Evolutionary conservation across 106 monocot species (phyloP).

Genomic region (Acanthochlamys bracteata): DNA sequence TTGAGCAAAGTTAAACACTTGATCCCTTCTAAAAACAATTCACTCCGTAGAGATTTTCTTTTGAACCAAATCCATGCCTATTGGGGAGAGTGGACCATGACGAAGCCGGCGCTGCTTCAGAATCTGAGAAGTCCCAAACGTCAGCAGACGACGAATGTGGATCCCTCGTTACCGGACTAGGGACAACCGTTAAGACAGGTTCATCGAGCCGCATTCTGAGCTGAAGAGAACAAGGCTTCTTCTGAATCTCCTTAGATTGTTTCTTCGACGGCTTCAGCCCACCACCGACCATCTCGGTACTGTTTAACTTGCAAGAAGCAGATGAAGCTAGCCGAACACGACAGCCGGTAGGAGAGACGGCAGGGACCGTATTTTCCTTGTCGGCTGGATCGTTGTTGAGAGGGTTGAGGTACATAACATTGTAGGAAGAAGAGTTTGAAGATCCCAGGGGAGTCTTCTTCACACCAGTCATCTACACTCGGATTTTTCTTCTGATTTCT

Average conservation of each 20-base stretch:
- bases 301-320: constrained; percentile 18
- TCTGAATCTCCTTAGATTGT: too few relatives aligned
- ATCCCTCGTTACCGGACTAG: constrained; percentile 17
- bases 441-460: constrained; percentile 10
- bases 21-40: too few relatives aligned
- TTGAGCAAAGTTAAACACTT: too few relatives aligned
- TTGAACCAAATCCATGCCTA: constrained; percentile 13
- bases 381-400: constrained; percentile 15
- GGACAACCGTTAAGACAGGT: constrained; percentile 2
- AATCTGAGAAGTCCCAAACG: constrained; percentile 73
- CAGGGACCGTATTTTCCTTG: constrained; percentile 35
- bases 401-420: constrained; percentile 26
- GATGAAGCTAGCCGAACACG: not conserved
- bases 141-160: constrained; percentile 29
- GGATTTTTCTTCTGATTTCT: too few relatives aligned
- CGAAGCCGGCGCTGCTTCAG: constrained; percentile 69
- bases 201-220: constrained; percentile 35
- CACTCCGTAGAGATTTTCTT: too few relatives aligned
- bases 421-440: constrained; percentile 14
- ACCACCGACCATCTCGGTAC: not conserved
- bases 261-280: constrained; percentile 19
- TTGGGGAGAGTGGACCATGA: constrained; percentile 77
- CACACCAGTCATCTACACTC: constrained; percentile 9
- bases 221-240: constrained; percentile 23
- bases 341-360: not conserved